Evolutionary conservation across 1,284 basidiomycete genomes (phyloP), one percentile per base, ranked within the genome.

Genomic region (Ganoderma multipileum): DNA sequence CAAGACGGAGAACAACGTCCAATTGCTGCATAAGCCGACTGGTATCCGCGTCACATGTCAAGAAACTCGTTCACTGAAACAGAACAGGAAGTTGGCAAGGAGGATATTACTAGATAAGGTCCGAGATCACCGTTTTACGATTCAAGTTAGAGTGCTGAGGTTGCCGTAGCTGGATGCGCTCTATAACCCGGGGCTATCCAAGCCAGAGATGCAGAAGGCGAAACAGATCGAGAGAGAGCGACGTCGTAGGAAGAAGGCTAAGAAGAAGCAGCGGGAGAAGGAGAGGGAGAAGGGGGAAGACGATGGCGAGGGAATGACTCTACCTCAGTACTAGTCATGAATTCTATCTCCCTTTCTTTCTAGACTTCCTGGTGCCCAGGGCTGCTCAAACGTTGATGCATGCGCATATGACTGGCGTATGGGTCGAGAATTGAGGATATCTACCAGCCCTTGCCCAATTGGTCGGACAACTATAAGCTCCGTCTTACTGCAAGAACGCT

Each of bases 1-100:
- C 83, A 95, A 95, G 83, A 94, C 93, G 68, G 85, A 91, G 80
- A 94, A 93, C 77, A 92, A 93, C 76, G 92, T 95, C 38, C 93
- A 94, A 76, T 81, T 95, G 33, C 78, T 93, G 60, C 93, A 95
- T 78, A 92, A 87, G 74, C 93, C 93, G 14, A 92, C 90, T 44
- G 91, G 93, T 9, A 83, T 94, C 61, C 89, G 93, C 57, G 91
- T 95, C 16, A 80, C 85, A 0, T 95, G 93, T 77, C 93, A 95
- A 78, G 89, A 92, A 77, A 93, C 93, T 5, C 90, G 93, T 54
- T 94, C 93, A 2, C 80, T 94, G 57, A 81, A 85, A 41, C 83
- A 87, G 72, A 95, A 95, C 76, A 83, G 93, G 74, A 87, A 85
- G 76, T 76, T 91, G 60, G 93, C 93, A n/a, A 84, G 93, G 68